Evolutionary conservation across 441 rosid genomes (phyloP).

Genomic region (Manihot esculenta): DNA sequence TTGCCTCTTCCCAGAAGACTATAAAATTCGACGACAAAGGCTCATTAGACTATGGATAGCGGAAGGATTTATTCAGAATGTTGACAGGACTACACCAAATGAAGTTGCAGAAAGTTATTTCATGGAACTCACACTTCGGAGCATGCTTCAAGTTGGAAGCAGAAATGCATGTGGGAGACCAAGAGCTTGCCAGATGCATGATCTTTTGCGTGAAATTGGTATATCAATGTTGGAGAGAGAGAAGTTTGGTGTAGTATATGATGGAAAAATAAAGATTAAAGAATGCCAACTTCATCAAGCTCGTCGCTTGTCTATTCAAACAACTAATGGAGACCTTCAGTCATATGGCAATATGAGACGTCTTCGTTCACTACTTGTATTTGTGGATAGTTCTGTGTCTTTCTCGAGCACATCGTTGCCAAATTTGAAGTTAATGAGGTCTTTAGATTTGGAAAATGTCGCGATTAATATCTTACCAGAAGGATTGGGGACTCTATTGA

Average conservation of each 20-base stretch:
- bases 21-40: conserved; percentile 25
- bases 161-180: conserved; percentile 35
- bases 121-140: conserved; percentile 34
- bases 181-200: conserved; percentile 40
- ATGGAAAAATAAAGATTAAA: conserved; percentile 11
- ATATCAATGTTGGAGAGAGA: conserved; percentile 38
- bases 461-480: conserved; percentile 27
- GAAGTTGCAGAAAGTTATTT: conserved; percentile 37
- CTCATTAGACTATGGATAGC: conserved; percentile 38
- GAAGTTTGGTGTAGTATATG: conserved; percentile 29
- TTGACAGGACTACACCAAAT: conserved; percentile 24
- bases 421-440: conserved; percentile 27
- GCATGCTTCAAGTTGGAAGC: conserved; percentile 35
- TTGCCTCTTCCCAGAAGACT: conserved; percentile 34
- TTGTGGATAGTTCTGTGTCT: conserved; percentile 4
- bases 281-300: background rate
- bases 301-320: conserved; percentile 34
- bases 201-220: conserved; percentile 35
- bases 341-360: conserved; percentile 12
- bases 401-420: background rate
- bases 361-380: conserved; percentile 37
- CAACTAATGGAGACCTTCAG: conserved; percentile 6
- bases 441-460: conserved; percentile 32
- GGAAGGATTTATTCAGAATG: conserved; percentile 32
- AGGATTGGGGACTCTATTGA: conserved; percentile 28